A percentile compares a stretch with the other conserved stretches of the same genome.
These are phyloP conservation scores for Solanum hybrid DNA, from an alignment of 305 asterid genomes.

Conservation along the genomic window DNA sequence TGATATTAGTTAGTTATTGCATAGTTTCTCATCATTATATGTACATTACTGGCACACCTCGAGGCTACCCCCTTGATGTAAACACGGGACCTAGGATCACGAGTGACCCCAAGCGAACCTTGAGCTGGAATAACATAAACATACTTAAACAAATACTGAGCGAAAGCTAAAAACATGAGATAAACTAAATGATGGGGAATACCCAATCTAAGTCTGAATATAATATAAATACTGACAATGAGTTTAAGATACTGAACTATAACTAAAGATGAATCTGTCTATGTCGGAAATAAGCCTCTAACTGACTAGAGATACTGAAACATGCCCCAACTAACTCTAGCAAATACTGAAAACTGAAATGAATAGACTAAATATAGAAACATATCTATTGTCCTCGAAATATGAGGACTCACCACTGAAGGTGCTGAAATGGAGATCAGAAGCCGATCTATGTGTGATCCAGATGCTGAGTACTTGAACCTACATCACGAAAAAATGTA, in stretches of 20 bases:
- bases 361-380: too few relatives aligned
- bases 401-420: too few relatives aligned
- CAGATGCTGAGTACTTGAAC: too few relatives aligned
- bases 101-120: neutral
- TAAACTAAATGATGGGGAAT: neutral
- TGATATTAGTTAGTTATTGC: neutral
- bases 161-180: neutral
- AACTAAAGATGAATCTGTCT: neutral
- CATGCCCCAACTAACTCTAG: neutral
- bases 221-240: neutral
- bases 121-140: neutral
- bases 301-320: neutral
- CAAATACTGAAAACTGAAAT: neutral
- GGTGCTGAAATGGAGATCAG: too few relatives aligned
- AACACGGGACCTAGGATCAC: neutral
- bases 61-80: neutral
- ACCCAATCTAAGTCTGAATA: neutral
- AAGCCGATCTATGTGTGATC: too few relatives aligned
- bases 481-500: too few relatives aligned
- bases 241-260: neutral
- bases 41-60: neutral
- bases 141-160: neutral
- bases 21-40: neutral
- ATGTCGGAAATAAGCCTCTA: neutral
- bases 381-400: too few relatives aligned